Base-by-base conservation (phyloP, 2,329 filamentous ascomycete genomes). In the Fonsecaea monophora region DNA sequence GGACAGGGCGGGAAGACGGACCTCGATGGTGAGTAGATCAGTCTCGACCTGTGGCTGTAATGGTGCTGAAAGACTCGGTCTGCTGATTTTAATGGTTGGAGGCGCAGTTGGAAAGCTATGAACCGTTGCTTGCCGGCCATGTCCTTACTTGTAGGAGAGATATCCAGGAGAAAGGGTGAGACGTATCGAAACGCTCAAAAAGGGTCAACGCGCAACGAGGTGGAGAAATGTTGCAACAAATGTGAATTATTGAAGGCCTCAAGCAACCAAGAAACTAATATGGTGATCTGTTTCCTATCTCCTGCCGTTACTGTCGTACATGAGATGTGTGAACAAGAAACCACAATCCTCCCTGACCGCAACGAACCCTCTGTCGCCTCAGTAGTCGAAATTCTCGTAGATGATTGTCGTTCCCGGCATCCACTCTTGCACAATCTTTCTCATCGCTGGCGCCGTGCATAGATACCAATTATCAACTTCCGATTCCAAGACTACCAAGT, bases 331-430 rank as follows among this genome's bases (percentile, higher is more conserved):
- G 10, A 25, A 50, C 13, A 25, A 25, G 12, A 50, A 9, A 25
- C 40, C 21, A 13, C 10, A 25, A 6, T 1, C n/a, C 45, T 9
- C 8, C 3, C 25, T 25, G 25, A 3, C 25, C 25, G 25, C 25
- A 10, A 10, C 12, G 12, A 5, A 12, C 21, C 50, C 48, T 50
- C 34, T 58, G 15, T 21, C 21, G 9, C 2, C 54, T 59, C 50
- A 89, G 73, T 89, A 89, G 38, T 82, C 81, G 76, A 90, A 90
- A 72, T 87, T 86, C 75, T 89, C 87, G 78, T 81, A 85, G 1
- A 83, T 78, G 42, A 88, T 78, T 38, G 82, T 80, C 72, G 87
- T 85, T 0, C 83, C 84, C 0, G 79, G 78, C 64, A 88, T 72
- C 87, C 87, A 90, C 8, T 73, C 77, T 65, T 83, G 72, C 18